These are phyloP conservation scores for Sicyos baderoa DNA, from an alignment of 306 rosid species.

Conservation along the genomic window DNA sequence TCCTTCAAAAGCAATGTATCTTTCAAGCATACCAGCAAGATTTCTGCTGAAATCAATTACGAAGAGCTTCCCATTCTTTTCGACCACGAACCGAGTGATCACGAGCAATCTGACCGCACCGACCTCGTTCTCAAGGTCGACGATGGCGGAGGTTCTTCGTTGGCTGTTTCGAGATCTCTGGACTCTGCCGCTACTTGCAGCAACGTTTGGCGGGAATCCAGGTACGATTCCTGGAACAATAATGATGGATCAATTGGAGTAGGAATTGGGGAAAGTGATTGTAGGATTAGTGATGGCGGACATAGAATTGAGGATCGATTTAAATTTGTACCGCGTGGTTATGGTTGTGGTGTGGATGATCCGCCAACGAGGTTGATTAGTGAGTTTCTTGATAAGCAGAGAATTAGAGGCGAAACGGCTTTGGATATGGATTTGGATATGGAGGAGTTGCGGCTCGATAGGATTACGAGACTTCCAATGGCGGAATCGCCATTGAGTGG, in stretches of 20 bases:
- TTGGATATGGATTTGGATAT: slow-evolving; percentile 64
- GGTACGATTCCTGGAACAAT: slow-evolving; percentile 34
- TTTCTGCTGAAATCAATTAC: slow-evolving; percentile 16
- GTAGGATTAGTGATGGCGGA: background rate
- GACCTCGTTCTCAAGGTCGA: slow-evolving; percentile 41
- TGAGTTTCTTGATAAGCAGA: slow-evolving; percentile 43
- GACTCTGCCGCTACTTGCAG: background rate
- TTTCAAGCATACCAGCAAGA: slow-evolving; percentile 14
- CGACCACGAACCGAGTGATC: slow-evolving; percentile 11
- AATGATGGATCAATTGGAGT: background rate
- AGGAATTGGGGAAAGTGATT: background rate
- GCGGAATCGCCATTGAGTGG: slow-evolving; percentile 40
- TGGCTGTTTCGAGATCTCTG: background rate
- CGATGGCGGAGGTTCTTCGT: slow-evolving; percentile 21
- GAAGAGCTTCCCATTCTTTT: slow-evolving; percentile 40
- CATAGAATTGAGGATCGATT: slow-evolving; percentile 22
- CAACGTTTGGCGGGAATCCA: slow-evolving; percentile 41
- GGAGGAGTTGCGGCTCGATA: slow-evolving; percentile 36
- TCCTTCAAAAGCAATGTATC: slow-evolving; percentile 42
- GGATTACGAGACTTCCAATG: slow-evolving; percentile 32
- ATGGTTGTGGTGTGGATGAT: slow-evolving; percentile 26
- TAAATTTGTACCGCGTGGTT: slow-evolving; percentile 27
- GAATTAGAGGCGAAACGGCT: slow-evolving; percentile 34
- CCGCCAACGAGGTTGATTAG: slow-evolving; percentile 48
- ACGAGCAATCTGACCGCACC: background rate